Percentiles rank a stretch among this genome's conserved stretches.
Conservation (phyloP, 345 rosid genomes). For the Gossypium arboreum region DNA sequence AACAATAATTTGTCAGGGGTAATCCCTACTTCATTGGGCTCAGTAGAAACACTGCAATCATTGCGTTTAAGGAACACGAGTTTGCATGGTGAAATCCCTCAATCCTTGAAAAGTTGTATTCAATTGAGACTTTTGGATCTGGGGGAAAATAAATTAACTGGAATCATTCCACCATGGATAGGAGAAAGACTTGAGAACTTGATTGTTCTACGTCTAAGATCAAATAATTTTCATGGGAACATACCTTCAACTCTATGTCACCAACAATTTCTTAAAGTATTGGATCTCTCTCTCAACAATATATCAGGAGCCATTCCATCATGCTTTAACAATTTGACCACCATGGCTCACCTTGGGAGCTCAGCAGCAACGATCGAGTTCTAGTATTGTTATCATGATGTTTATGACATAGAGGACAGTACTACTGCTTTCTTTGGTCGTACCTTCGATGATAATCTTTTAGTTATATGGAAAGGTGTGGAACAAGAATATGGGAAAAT, state of each 20-base stretch:
- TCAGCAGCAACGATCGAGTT: background rate
- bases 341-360: background rate
- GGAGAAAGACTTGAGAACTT: background rate
- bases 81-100: background rate
- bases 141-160: background rate
- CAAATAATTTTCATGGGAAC: background rate
- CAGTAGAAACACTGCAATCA: background rate
- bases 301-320: background rate
- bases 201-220: background rate
- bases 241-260: background rate
- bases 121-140: background rate
- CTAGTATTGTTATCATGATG: background rate
- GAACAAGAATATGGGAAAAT: background rate
- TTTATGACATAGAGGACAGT: background rate
- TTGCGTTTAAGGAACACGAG: background rate
- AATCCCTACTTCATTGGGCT: background rate
- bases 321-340: background rate
- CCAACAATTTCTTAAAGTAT: background rate
- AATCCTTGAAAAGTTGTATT: background rate
- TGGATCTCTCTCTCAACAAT: background rate
- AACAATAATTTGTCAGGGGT: background rate
- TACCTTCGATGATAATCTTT: background rate
- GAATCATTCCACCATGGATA: background rate
- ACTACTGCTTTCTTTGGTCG: too few species aligned
- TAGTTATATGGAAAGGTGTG: background rate